These are phyloP conservation scores for Arachnomyces sp. DNA, from an alignment of 2,329 filamentous ascomycete genomes.

Conservation along the genomic window DNA sequence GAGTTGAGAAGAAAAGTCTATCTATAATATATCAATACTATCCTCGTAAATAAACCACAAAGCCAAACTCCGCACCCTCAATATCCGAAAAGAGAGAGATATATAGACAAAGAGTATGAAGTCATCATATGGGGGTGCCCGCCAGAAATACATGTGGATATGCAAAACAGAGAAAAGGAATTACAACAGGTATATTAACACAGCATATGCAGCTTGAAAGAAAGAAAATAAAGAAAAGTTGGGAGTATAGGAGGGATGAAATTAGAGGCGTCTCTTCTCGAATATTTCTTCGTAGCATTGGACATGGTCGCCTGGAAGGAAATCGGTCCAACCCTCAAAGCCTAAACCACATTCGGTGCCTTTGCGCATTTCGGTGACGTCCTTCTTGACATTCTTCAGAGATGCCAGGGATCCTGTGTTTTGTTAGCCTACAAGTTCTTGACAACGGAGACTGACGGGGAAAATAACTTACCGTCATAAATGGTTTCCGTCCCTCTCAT, in stretches of 20 bases:
- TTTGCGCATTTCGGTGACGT: slow-evolving; percentile 81
- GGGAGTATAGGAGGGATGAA: slow-evolving; percentile 5
- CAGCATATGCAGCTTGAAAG: neutral
- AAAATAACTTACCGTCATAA: slow-evolving; percentile 64
- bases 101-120: slow-evolving; percentile 2
- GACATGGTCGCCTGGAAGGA: slow-evolving; percentile 74
- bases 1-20: slow-evolving; percentile 5
- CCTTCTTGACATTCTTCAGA: slow-evolving; percentile 88
- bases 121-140: neutral
- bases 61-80: slow-evolving; percentile 5
- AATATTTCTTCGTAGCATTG: slow-evolving; percentile 76
- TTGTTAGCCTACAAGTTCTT: slow-evolving; percentile 2
- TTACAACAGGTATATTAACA: neutral
- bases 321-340: slow-evolving; percentile 71
- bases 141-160: no score
- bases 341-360: slow-evolving; percentile 88
- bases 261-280: slow-evolving; percentile 56
- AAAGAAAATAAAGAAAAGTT: neutral
- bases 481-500: slow-evolving; percentile 62
- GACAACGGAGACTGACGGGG: slow-evolving; percentile 5
- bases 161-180: neutral
- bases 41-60: neutral
- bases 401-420: slow-evolving; percentile 64
- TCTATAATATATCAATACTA: slow-evolving; percentile 6
- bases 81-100: slow-evolving; percentile 8